phyloP scores from a whole-genome alignment of 805 yeast species.

The Trichomonascus vanleenenianus region DNA sequence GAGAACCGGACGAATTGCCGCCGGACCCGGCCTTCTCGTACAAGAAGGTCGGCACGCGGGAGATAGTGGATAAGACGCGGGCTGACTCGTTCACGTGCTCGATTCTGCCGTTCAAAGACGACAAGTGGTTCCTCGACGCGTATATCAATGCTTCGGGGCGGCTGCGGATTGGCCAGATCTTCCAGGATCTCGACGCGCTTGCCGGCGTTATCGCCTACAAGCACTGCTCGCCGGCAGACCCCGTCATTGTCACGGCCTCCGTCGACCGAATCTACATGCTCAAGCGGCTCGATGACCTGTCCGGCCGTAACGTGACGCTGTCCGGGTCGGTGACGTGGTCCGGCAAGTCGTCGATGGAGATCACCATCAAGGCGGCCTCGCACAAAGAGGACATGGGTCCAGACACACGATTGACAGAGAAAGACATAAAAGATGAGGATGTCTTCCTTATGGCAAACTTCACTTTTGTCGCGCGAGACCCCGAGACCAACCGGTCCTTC shows the following conservation, averaged over 20 bases:
- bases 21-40: conserved; percentile 38
- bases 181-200: conserved; percentile 88
- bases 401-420: conserved; percentile 42
- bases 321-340: conserved; percentile 95
- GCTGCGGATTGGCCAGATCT: conserved; percentile 82
- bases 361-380: conserved; percentile 81
- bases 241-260: conserved; percentile 91
- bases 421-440: conserved; percentile 52
- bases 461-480: conserved; percentile 94
- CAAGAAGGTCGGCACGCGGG: conserved; percentile 63
- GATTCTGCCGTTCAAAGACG: conserved; percentile 74
- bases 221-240: conserved; percentile 93
- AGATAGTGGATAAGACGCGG: conserved; percentile 64
- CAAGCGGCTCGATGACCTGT: conserved; percentile 72
- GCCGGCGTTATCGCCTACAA: conserved; percentile 92
- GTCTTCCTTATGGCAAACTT: conserved; percentile 83
- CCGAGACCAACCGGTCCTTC: conserved; percentile 82
- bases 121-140: conserved; percentile 72
- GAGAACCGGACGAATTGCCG: conserved; percentile 45
- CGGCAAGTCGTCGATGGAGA: conserved; percentile 93
- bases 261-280: conserved; percentile 88
- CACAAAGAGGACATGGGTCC: conserved; percentile 49
- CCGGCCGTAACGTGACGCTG: conserved; percentile 64
- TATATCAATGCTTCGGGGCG: conserved; percentile 90
- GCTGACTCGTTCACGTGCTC: conserved; percentile 50